Base-by-base conservation (phyloP, 768 basidiomycete genomes). In the Agrocybe pediades region DNA sequence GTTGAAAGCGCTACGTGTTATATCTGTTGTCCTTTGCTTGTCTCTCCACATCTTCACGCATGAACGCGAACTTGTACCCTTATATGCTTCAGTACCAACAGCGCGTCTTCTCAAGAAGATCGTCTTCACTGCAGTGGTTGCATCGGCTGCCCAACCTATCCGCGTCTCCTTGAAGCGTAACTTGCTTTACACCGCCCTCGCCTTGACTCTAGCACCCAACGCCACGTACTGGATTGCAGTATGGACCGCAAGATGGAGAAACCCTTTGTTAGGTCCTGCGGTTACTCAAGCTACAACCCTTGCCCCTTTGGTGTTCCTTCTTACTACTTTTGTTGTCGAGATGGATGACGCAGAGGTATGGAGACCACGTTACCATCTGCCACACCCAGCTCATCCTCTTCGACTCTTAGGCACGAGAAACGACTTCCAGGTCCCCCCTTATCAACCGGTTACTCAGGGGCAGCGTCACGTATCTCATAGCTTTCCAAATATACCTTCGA, bases 201-300 rank as follows among this genome's bases (percentile, higher is more conserved):
- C 75, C 24, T 65, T 83, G 29, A 71, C 77, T 45, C 51, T 72
- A 44, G 74, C 83, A 24, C 86, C 90, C 1, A 79, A 82, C 59
- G 76, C 83, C n/a, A 81, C 82, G 5, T 88, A 90, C 61, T 89
- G 83, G 82, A 69, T 81, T 19, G 80, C 84, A 26, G 78, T 81
- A 20, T 79, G 76, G 70, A 84, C 86, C 9, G 79, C 82, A 25
- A 78, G 85, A 58, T 66, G 69, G 60, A 72, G 71, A 21, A 74
- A 81, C 57, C 78, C 84, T 13, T 53, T 84, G 13, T 68, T 75
- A 60, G 89, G 89, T 0, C 79, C 89, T 9, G 74, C 82, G 15
- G 57, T 80, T 6, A 80, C 86, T 2, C 90, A 92, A 69, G 61
- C 71, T 8, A 46, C 65, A 24, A 81, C 86, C 11, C 68, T 90